Base-by-base conservation (phyloP, 2,329 filamentous ascomycete genomes). In the Tolypocladium guangdongense region DNA sequence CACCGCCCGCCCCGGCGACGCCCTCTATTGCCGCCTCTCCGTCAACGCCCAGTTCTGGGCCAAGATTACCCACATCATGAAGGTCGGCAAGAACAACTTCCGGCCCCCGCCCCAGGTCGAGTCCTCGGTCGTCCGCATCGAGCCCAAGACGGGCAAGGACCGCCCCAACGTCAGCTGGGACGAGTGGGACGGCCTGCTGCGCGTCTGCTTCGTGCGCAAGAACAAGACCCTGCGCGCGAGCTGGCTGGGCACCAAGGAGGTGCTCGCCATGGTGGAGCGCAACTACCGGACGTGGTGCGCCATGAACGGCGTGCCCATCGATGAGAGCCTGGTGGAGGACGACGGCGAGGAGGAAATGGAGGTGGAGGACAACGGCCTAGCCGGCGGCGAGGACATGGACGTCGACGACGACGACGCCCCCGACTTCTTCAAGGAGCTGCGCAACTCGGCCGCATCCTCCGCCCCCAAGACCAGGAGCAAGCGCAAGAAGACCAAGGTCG, bases 11-110 rank as follows among this genome's bases (percentile, higher is more conserved):
- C 89, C 92, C 0, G 89, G 89, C 10, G 91, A 96, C 65, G 81
- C 90, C 52, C 81, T 97, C 10, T 97, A 96, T 75, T 90, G 85
- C 59, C 81, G 93, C n/a, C 77, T 97, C 30, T 88, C 83, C 1
- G 92, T 96, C 55, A 97, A 97, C 64, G 89, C 88, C 20, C 92
- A 97, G 67, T 95, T 97, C 78, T 96, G 75, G 68, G 88, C 77
- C 55, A 77, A 75, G 56, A 76, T 78, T 63, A 76, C 74, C n/a
- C 75, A 79, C 68, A 83, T 95, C 61, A 89, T 95, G 85, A 96
- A 96, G 73, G 92, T 97, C 47, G 90, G 91, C 59, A 88, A 86
- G 71, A 93, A 95, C 71, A 97, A 97, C 74, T 99, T 97, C 79
- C 90, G 89, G 57, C 93, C 93, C 0, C 92, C 93, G 1, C 93